Evolutionary conservation across 2,329 filamentous ascomycete genomes (phyloP), one percentile per base, ranked within the genome.

Genomic region (Exophiala sp.): DNA sequence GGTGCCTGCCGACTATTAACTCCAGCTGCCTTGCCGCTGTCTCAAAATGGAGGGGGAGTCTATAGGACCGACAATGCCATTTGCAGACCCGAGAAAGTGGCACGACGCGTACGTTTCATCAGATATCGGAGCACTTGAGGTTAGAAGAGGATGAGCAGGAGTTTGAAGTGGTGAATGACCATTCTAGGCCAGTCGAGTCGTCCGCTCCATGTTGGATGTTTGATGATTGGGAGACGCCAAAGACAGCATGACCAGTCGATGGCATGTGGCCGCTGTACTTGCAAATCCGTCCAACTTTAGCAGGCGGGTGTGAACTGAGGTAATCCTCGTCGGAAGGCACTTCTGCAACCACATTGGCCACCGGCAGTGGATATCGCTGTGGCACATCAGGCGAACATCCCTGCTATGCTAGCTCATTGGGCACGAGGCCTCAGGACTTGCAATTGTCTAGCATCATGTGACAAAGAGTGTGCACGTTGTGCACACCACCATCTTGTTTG

Each of bases 271-370:
- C 22, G 22, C 38, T 7, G 22, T 40, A 35, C 29, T 58, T 50
- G 53, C 37, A 37, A 55, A 45, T 50, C 57, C 50, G 57, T 43
- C 58, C 54, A 47, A 46, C 29, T 50, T n/a, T 59, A 59, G 55
- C 40, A 43, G 29, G 53, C 53, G 53, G 51, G 39, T 44, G 43
- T 8, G 42, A 59, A 46, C 55, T 56, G 51, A 53, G 44, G 50
- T 50, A 43, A 56, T 58, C 48, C 47, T 58, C 29, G 51, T 55
- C 46, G 37, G 30, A 51, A 45, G 48, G 48, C 53, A 52, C 39
- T 54, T 58, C 48, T 56, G 56, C 41, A 48, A 47, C 29, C 24
- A 39, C 24, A 58, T 58, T 58, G 53, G 56, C 29, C 27, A 46
- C 10, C 37, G 30, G 27, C 14, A 37, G 27, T 44, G 32, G 48